These are phyloP conservation scores for Tripterygium wilfordii DNA, from an alignment of 177 flowering plant genomes.

Conservation along the genomic window DNA sequence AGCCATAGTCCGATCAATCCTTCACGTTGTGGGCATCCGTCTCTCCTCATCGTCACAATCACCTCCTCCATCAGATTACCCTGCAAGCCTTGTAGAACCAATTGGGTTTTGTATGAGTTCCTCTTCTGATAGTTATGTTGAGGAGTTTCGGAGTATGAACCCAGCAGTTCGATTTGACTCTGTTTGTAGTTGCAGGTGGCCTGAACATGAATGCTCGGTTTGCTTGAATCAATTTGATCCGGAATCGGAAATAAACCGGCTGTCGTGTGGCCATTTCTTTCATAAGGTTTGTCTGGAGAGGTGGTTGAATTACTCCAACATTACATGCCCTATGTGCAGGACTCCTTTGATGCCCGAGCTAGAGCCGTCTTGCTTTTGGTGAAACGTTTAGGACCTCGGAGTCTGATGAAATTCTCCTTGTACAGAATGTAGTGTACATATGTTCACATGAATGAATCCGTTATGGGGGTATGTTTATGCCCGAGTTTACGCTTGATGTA, in stretches of 20 bases:
- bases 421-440: constrained; percentile 14
- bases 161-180: constrained; percentile 36
- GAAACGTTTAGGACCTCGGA: constrained; percentile 3
- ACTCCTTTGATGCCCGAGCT: constrained; percentile 42
- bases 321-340: constrained; percentile 69
- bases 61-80: constrained; percentile 22
- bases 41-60: constrained; percentile 23
- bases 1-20: constrained; percentile 47
- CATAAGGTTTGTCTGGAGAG: constrained; percentile 58
- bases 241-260: constrained; percentile 47
- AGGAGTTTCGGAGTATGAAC: constrained; percentile 35
- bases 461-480: too few species aligned
- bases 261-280: constrained; percentile 62
- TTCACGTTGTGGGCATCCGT: constrained; percentile 47
- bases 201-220: constrained; percentile 52
- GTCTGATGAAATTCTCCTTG: neutral
- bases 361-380: constrained; percentile 22
- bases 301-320: constrained; percentile 62
- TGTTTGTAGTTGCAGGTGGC: constrained; percentile 10
- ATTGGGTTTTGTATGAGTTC: constrained; percentile 14
- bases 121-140: constrained; percentile 26
- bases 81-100: constrained; percentile 19
- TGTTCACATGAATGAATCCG: too few species aligned
- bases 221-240: constrained; percentile 51
- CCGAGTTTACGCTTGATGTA: too few species aligned